These are phyloP conservation scores for Sporothrix pseudoabietina DNA, from an alignment of 2,329 filamentous ascomycete genomes.

Conservation along the genomic window DNA sequence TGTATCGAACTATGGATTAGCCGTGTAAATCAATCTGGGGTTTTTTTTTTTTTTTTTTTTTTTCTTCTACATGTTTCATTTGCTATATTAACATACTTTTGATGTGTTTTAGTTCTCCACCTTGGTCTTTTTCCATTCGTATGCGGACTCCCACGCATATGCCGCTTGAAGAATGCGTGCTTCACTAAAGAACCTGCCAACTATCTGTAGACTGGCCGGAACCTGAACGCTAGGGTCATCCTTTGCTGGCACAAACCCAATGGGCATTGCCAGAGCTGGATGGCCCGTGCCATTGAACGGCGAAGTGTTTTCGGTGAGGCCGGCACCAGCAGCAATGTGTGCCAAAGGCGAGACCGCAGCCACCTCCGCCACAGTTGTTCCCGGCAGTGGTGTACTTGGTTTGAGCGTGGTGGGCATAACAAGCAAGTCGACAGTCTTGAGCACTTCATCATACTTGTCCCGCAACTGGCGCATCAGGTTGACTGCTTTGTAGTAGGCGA, in stretches of 20 bases:
- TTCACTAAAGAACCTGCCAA: not conserved
- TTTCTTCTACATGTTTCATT: not conserved
- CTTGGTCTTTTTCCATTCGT: not conserved
- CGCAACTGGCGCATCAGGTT: constrained; percentile 8
- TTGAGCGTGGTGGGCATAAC: not conserved
- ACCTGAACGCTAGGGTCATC: not conserved
- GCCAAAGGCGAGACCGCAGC: not conserved
- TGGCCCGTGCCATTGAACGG: constrained; percentile 14
- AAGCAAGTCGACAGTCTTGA: not conserved
- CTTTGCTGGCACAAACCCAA: not conserved
- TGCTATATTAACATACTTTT: too few species aligned
- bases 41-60: not conserved
- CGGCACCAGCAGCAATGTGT: not conserved
- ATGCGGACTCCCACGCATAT: not conserved
- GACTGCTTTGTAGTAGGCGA: not conserved
- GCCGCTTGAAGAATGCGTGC: not conserved
- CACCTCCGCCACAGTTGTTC: not conserved
- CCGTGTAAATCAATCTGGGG: too few species aligned
- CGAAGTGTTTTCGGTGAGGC: not conserved
- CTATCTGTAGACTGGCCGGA: not conserved
- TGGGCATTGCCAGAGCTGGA: not conserved
- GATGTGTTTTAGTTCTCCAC: not conserved
- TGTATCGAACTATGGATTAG: not conserved
- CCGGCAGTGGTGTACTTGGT: not conserved
- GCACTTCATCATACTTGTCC: not conserved